Percentiles rank a stretch among this genome's conserved stretches.
These are phyloP conservation scores for Casuarina cunninghamiana DNA, from an alignment of 306 rosid genomes.

Conservation along the genomic window DNA sequence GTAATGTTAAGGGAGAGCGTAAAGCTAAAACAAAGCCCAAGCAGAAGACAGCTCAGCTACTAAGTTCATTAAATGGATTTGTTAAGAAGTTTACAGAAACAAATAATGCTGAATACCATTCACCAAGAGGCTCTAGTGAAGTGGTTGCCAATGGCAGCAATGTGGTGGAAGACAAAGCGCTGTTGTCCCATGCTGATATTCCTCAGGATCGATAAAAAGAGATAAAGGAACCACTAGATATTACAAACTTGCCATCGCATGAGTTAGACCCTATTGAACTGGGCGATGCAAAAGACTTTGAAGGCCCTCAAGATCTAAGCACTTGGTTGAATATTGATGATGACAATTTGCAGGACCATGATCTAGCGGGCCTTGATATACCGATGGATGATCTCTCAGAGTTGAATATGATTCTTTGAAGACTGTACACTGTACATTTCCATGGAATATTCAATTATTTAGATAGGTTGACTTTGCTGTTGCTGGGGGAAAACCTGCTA, in stretches of 20 bases:
- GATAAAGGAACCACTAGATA: conserved; percentile 43
- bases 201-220: conserved; percentile 37
- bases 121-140: conserved; percentile 43
- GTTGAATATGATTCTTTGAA: conserved; percentile 56
- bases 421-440: conserved; percentile 42
- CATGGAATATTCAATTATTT: conserved; percentile 38
- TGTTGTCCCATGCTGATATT: conserved; percentile 24
- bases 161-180: conserved; percentile 37
- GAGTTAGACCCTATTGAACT: conserved; percentile 70
- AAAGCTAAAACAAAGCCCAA: conserved; percentile 74
- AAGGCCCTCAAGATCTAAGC: conserved; percentile 61
- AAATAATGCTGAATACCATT: conserved; percentile 35
- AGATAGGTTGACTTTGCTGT: conserved; percentile 34
- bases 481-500: conserved; percentile 52
- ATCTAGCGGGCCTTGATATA: conserved; percentile 62
- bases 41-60: conserved; percentile 60
- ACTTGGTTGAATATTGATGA: conserved; percentile 71
- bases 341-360: conserved; percentile 61
- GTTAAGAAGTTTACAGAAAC: conserved; percentile 40
- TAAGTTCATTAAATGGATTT: conserved; percentile 60
- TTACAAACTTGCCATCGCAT: conserved; percentile 42
- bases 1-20: conserved; percentile 58
- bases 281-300: conserved; percentile 56
- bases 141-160: conserved; percentile 30
- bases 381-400: conserved; percentile 92